phyloP scores from a whole-genome alignment of 2,329 filamentous ascomycete genomes.

The Fusarium cyanostomum region DNA sequence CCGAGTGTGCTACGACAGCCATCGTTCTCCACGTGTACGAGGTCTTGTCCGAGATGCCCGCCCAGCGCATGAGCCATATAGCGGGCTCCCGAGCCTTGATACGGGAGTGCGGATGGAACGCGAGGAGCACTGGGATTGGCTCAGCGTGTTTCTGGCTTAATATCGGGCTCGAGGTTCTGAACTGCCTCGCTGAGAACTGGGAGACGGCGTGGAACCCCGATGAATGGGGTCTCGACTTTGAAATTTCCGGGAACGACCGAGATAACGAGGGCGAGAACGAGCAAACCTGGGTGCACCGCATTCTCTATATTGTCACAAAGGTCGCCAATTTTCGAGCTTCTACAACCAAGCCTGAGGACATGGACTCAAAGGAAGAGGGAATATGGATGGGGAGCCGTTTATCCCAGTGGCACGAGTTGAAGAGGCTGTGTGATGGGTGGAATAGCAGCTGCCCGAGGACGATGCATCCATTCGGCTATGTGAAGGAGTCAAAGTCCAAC shows the following conservation, averaged over 20 bases:
- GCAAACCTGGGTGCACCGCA: slow-evolving; percentile 87
- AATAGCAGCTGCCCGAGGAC: slow-evolving; percentile 79
- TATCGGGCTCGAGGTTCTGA: slow-evolving; percentile 88
- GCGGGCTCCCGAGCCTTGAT: slow-evolving; percentile 85
- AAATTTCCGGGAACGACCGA: slow-evolving; percentile 54
- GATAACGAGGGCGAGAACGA: slow-evolving; percentile 61
- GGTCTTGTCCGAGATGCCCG: slow-evolving; percentile 83
- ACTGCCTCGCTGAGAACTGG: slow-evolving; percentile 88
- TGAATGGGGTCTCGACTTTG: slow-evolving; percentile 86
- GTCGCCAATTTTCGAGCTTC: slow-evolving; percentile 84
- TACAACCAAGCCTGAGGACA: slow-evolving; percentile 68
- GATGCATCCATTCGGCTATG: slow-evolving; percentile 86
- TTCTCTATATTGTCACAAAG: slow-evolving; percentile 88
- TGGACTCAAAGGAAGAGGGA: slow-evolving; percentile 70
- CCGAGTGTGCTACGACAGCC: slow-evolving; percentile 86
- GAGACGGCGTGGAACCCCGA: slow-evolving; percentile 88
- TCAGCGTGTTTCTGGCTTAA: slow-evolving; percentile 95
- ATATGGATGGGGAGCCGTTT: slow-evolving; percentile 70
- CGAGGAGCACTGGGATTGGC: slow-evolving; percentile 79
- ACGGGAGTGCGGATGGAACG: slow-evolving; percentile 90
- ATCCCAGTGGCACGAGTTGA: slow-evolving; percentile 82
- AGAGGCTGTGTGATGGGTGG: slow-evolving; percentile 85
- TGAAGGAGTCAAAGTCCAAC: slow-evolving; percentile 72
- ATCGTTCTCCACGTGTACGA: slow-evolving; percentile 93
- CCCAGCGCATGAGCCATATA: slow-evolving; percentile 89